Conservation (phyloP, 352 stramenopile species). For the Phytophthora multivora region DNA sequence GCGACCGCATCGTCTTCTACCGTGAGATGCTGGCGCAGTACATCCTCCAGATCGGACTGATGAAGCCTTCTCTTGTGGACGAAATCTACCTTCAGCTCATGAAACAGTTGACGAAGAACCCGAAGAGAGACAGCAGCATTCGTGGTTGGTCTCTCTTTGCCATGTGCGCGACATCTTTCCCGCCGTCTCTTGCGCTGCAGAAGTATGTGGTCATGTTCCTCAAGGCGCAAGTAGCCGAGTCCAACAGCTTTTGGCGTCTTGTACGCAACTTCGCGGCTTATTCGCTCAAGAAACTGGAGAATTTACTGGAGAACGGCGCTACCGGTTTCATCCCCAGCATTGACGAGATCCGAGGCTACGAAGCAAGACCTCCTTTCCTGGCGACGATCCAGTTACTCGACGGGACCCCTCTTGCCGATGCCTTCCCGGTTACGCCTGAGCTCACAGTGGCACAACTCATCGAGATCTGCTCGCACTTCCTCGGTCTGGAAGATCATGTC, state of each 20-base stretch:
- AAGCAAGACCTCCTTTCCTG: conserved; percentile 92
- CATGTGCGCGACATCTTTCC: conserved; percentile 93
- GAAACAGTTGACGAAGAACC: conserved; percentile 94
- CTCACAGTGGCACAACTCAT: conserved; percentile 91
- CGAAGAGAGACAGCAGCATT: conserved; percentile 89
- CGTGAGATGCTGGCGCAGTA: conserved; percentile 94
- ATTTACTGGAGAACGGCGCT: conserved; percentile 83
- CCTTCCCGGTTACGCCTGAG: conserved; percentile 93
- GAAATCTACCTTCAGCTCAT: conserved; percentile 94
- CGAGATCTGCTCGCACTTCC: conserved; percentile 92
- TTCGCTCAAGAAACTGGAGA: conserved; percentile 91
- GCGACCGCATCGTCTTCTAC: conserved; percentile 93
- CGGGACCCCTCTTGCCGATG: conserved; percentile 88
- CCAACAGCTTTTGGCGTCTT: conserved; percentile 77
- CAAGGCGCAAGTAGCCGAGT: conserved; percentile 72
- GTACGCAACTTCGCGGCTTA: conserved; percentile 92
- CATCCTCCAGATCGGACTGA: conserved; percentile 91
- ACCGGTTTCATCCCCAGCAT: conserved; percentile 95
- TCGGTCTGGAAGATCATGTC: conserved; percentile 89
- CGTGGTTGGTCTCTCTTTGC: conserved; percentile 94
- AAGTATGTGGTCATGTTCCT: conserved; percentile 93
- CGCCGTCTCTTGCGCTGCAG: conserved; percentile 85
- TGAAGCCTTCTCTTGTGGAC: conserved; percentile 88
- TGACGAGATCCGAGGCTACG: conserved; percentile 93
- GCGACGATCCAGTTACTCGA: conserved; percentile 94